These are phyloP conservation scores for Ceraceosorus guamensis DNA, from an alignment of 1,284 basidiomycete species.

Conservation along the genomic window DNA sequence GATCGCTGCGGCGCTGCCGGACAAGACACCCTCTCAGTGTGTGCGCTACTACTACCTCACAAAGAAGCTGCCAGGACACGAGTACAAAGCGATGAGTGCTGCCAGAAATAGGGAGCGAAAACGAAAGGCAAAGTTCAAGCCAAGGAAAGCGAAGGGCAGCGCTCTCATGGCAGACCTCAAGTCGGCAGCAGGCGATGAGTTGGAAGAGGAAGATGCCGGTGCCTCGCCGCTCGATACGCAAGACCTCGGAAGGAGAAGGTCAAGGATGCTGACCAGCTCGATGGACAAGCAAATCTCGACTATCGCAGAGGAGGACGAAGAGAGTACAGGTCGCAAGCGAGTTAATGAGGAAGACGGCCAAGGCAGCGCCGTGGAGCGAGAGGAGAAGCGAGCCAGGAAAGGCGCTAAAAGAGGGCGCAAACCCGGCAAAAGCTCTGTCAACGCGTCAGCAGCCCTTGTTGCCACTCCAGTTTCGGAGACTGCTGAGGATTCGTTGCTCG, in stretches of 20 bases:
- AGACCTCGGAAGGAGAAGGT: neutral
- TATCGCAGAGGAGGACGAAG: slow-evolving; percentile 3
- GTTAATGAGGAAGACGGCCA: neutral
- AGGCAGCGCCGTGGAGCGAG: neutral
- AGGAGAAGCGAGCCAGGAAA: slow-evolving; percentile 10
- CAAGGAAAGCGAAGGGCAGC: slow-evolving; percentile 47
- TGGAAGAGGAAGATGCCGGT: slow-evolving; percentile 16
- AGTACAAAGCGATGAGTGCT: slow-evolving; percentile 41
- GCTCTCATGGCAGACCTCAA: slow-evolving; percentile 46
- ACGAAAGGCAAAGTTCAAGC: slow-evolving; percentile 39
- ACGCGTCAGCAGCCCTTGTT: neutral
- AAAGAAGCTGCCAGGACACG: slow-evolving; percentile 60
- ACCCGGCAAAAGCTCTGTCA: slow-evolving; percentile 10
- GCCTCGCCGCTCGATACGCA: too few relatives aligned
- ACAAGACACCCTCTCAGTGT: slow-evolving; percentile 83
- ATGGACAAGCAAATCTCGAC: neutral
- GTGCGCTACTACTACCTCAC: slow-evolving; percentile 90
- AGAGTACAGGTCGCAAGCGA: neutral
- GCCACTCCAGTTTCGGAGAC: slow-evolving; percentile 40
- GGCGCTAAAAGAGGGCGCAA: slow-evolving; percentile 22
- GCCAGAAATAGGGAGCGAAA: slow-evolving; percentile 42
- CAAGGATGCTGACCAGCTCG: neutral
- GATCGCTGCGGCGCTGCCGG: slow-evolving; percentile 70
- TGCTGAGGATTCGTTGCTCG: slow-evolving; percentile 50
- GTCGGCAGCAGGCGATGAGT: slow-evolving; percentile 43